Conservation (phyloP, 2,329 filamentous ascomycete genomes). For the Daldinia sp. region DNA sequence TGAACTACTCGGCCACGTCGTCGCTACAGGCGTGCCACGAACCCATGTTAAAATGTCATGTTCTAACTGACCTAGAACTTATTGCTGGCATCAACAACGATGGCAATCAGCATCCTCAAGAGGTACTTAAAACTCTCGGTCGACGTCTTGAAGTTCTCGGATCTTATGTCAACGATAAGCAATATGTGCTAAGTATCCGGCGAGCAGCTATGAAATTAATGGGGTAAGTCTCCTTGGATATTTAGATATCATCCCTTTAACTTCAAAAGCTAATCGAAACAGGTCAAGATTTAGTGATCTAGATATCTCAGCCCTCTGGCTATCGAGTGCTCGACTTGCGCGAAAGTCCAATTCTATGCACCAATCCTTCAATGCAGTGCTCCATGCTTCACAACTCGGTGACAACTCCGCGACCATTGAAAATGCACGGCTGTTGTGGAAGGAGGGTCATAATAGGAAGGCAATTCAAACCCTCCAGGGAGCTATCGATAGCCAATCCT, state of each 20-base stretch:
- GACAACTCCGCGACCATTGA: slow-evolving; percentile 92
- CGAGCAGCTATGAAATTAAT: slow-evolving; percentile 87
- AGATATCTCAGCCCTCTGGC: slow-evolving; percentile 85
- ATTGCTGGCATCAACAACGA: slow-evolving; percentile 64
- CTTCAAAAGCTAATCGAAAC: slow-evolving; percentile 32
- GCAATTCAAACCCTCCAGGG: slow-evolving; percentile 91
- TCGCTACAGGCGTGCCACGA: slow-evolving; percentile 88
- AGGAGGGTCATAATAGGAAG: slow-evolving; percentile 90
- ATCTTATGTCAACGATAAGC: slow-evolving; percentile 90
- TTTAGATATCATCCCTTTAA: slow-evolving; percentile 2
- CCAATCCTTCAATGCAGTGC: slow-evolving; percentile 91
- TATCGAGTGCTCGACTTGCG: slow-evolving; percentile 84
- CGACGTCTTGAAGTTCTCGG: slow-evolving; percentile 89
- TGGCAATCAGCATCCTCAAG: slow-evolving; percentile 51
- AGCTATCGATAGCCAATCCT: slow-evolving; percentile 83
- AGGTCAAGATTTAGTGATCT: slow-evolving; percentile 70
- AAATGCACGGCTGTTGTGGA: slow-evolving; percentile 91
- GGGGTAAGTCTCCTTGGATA: slow-evolving; percentile 57
- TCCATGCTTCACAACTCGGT: slow-evolving; percentile 85
- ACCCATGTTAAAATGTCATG: slow-evolving; percentile 84
- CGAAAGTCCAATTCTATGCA: slow-evolving; percentile 84
- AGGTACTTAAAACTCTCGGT: slow-evolving; percentile 65
- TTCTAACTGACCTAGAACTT: slow-evolving; percentile 85
- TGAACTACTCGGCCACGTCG: slow-evolving; percentile 79
- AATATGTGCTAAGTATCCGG: slow-evolving; percentile 86